Conservation (phyloP, 106 monocot species). For the Agapanthus africanus region DNA sequence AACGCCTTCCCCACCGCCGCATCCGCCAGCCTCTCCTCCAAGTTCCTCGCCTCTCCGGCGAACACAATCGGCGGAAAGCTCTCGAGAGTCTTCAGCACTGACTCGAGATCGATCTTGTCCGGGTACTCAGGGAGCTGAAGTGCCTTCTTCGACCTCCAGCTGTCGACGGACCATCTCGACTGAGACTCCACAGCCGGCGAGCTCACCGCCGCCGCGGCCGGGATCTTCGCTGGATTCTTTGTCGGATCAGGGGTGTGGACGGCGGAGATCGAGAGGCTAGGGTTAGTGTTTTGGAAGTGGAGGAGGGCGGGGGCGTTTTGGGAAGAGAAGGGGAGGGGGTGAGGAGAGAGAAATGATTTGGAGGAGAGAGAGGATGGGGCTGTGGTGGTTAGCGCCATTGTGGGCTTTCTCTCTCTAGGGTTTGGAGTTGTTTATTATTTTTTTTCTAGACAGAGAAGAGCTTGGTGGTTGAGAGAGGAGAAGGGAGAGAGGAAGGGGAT, state of each 20-base stretch:
- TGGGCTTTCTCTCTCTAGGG: too few relatives aligned
- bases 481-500: too few relatives aligned
- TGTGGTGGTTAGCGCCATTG: conserved; percentile 2
- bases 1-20: conserved; percentile 65
- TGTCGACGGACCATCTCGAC: conserved; percentile 3
- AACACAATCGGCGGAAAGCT: conserved; percentile 59
- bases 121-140: conserved; percentile 85
- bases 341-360: conserved; percentile 6
- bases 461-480: too few relatives aligned
- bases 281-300: neutral
- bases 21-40: conserved; percentile 63
- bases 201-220: neutral
- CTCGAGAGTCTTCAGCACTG: conserved; percentile 31
- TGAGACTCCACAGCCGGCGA: neutral
- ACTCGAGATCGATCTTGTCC: conserved; percentile 44
- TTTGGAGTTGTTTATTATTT: too few relatives aligned
- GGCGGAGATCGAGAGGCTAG: conserved; percentile 1
- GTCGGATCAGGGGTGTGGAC: neutral
- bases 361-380: conserved; percentile 8
- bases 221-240: conserved; percentile 5
- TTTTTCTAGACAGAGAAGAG: too few relatives aligned
- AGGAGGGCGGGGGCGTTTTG: neutral
- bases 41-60: conserved; percentile 66
- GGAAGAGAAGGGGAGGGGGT: conserved; percentile 9
- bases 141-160: conserved; percentile 26